phyloP scores from a whole-genome alignment of 805 yeast genomes.

The Myxozyma neglecta region DNA sequence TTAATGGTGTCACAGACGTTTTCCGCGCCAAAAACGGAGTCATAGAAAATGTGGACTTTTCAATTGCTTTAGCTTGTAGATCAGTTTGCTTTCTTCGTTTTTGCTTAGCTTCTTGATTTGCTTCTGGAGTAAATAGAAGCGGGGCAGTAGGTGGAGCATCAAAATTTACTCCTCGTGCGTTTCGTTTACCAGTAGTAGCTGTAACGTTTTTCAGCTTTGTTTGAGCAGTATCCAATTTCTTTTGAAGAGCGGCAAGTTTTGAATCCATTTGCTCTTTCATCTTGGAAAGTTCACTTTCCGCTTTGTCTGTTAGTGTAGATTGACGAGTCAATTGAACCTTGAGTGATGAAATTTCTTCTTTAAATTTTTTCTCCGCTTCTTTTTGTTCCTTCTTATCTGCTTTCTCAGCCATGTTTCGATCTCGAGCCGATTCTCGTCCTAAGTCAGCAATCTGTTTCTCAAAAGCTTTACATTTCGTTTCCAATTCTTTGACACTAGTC shows the following conservation, averaged over 20 bases:
- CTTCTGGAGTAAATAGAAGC: conserved; percentile 24
- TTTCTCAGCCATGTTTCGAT: neutral
- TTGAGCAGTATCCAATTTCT: conserved; percentile 13
- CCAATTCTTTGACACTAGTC: conserved; percentile 5
- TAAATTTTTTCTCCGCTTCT: conserved; percentile 10
- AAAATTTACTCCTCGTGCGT: neutral
- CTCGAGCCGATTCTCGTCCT: neutral
- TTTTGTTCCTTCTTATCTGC: conserved; percentile 10
- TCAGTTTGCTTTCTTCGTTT: conserved; percentile 1
- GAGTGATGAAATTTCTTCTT: conserved; percentile 12
- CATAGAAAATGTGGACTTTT: conserved; percentile 26
- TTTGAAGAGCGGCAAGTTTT: conserved; percentile 16
- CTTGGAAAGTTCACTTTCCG: conserved; percentile 14
- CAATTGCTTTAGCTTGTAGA: conserved; percentile 10
- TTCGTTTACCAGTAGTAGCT: neutral
- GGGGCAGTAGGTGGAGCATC: neutral
- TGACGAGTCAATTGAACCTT: conserved; percentile 12
- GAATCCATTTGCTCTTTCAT: conserved; percentile 11
- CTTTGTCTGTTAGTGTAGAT: conserved; percentile 10
- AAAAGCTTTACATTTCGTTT: conserved; percentile 5
- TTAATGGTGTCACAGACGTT: conserved; percentile 9
- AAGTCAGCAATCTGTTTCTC: conserved; percentile 2
- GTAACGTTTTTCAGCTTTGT: conserved; percentile 9
- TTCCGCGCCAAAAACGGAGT: conserved; percentile 26
- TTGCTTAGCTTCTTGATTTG: neutral